Evolutionary conservation across 495 filamentous ascomycete species (phyloP), one percentile per base, ranked within the genome.

Genomic region (Halenospora varia): DNA sequence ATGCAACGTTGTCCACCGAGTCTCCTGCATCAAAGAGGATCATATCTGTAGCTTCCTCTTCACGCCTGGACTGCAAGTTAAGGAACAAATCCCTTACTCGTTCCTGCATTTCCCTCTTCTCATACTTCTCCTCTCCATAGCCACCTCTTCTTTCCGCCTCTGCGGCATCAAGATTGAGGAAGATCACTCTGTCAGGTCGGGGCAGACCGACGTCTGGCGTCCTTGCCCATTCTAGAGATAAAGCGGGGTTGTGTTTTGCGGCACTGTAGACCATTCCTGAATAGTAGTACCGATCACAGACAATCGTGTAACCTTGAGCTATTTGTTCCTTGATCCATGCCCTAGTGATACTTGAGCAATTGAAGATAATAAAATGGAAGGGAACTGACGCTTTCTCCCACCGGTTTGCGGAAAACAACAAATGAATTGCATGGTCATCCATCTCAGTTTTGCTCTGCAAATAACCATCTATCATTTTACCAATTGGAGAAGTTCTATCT

Each of bases 211-310:
- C 77, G 65, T 98, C 94, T 3, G 94, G 91, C 39, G 82, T 79
- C 44, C 81, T 78, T 41, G 89, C 90, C 89, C 93, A 97, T 2
- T 80, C 70, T 4, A 97, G 71, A 0, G 80, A 76, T 9, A 96
- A 77, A 6, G 71, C 73, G 8, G 84, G 82, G 65, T 88, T 89
- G 20, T 80, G 75, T 65, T 97, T 97, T 0, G 94, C 94, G n/a
- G 90, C 88, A n/a, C 86, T 89, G 73, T 97, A 98, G 18, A 96
- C 90, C 47, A 89, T 87, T 17, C 94, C 94, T 35, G 86, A 90
- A 73, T 96, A 91, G 65, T 93, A 95, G 72, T 97, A 98, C 41
- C 94, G 85, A 71, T 98, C 94, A 52, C 92, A 82, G 25, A 98
- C 79, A 9, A 98, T 79, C 0, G 84, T 96, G 44, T 73, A 81